phyloP scores from a whole-genome alignment of 164 flowering plant species.

The Vitis riparia region DNA sequence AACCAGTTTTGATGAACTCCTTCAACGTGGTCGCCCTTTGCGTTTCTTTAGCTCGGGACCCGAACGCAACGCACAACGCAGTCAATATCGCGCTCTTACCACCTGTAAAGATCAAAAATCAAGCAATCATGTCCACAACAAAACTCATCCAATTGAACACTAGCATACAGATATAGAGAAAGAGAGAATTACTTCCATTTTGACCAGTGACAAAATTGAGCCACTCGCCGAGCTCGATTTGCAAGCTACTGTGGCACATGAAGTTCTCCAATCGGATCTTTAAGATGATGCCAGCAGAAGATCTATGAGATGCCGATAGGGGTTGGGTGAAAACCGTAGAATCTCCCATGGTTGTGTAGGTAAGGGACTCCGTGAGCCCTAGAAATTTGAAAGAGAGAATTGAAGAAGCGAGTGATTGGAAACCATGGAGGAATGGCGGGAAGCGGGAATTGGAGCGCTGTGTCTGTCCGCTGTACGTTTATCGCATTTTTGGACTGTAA shows the following conservation, averaged over 20 bases:
- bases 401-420: too few species aligned
- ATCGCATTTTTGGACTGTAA: too few species aligned
- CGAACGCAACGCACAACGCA: constrained; percentile 85
- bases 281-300: constrained; percentile 52
- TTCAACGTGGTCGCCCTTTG: constrained; percentile 80
- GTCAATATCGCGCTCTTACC: constrained; percentile 94
- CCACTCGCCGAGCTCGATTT: constrained; percentile 66
- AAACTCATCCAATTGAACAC: not conserved
- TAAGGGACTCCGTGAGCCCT: too few species aligned
- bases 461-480: too few species aligned
- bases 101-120: constrained; percentile 41
- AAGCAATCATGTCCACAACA: too few species aligned
- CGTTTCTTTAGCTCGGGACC: constrained; percentile 75
- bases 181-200: constrained; percentile 66
- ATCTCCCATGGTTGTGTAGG: constrained; percentile 36
- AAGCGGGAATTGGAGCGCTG: too few species aligned
- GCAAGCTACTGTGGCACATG: constrained; percentile 82
- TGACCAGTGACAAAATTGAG: constrained; percentile 96
- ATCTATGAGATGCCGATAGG: constrained; percentile 25
- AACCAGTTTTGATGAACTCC: constrained; percentile 91
- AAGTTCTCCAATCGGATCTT: constrained; percentile 78
- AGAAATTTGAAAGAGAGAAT: too few species aligned
- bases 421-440: too few species aligned
- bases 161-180: not conserved
- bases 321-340: constrained; percentile 31